Conservation (phyloP, 1,284 basidiomycete genomes). For the Sutorius eximius region DNA sequence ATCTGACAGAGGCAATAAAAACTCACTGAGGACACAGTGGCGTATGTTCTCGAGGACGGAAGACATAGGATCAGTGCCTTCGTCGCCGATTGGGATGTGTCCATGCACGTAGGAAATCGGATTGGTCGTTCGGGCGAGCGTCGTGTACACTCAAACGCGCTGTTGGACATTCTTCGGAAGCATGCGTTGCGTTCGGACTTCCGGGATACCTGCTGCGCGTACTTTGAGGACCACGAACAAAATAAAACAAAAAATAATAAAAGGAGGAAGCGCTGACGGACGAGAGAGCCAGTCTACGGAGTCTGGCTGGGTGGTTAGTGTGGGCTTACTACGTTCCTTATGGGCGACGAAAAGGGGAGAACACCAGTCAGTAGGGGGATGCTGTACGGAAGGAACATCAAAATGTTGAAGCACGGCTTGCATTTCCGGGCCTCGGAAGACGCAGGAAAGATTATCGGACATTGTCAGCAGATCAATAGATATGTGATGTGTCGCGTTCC, state of each 20-base stretch:
- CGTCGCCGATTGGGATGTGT: slow-evolving; percentile 70
- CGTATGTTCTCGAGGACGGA: slow-evolving; percentile 62
- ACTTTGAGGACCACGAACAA: slow-evolving; percentile 4
- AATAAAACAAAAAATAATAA: background rate
- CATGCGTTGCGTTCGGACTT: slow-evolving; percentile 73
- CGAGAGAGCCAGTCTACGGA: slow-evolving; percentile 15
- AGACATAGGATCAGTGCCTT: slow-evolving; percentile 66
- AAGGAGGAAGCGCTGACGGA: slow-evolving; percentile 39
- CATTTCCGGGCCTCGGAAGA: slow-evolving; percentile 49
- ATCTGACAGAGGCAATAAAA: background rate
- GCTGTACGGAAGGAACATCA: slow-evolving; percentile 34
- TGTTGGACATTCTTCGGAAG: slow-evolving; percentile 85
- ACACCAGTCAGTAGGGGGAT: slow-evolving; percentile 53
- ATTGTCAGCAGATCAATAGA: slow-evolving; percentile 8
- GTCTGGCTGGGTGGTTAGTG: slow-evolving; percentile 32
- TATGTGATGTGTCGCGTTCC: slow-evolving; percentile 11
- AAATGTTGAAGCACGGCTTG: background rate
- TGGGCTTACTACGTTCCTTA: slow-evolving; percentile 47
- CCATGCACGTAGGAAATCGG: slow-evolving; percentile 60
- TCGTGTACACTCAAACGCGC: slow-evolving; percentile 78
- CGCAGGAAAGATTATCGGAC: slow-evolving; percentile 51
- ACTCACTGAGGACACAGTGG: slow-evolving; percentile 67
- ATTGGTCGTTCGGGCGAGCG: slow-evolving; percentile 46
- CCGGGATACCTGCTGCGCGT: slow-evolving; percentile 72
- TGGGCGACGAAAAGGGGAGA: slow-evolving; percentile 62